phyloP scores from a whole-genome alignment of 441 rosid genomes.

The Pelargonium hybrid region DNA sequence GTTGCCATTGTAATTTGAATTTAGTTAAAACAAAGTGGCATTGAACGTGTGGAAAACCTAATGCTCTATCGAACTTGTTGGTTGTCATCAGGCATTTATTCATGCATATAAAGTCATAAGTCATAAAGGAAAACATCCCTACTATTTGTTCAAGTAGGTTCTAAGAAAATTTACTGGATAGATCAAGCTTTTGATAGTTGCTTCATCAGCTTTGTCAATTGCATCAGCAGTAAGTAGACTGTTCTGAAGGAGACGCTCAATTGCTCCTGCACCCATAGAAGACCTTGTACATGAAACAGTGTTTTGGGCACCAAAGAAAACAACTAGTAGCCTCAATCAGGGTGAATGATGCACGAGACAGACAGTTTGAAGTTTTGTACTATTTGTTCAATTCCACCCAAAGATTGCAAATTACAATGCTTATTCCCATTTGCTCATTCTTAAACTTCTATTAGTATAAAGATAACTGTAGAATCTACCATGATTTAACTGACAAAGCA shows the following conservation, averaged over 20 bases:
- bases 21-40: not conserved
- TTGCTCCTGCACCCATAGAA: conserved; percentile 52
- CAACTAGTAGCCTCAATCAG: not conserved
- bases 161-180: conserved; percentile 50
- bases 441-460: not conserved
- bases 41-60: not conserved
- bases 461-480: not conserved
- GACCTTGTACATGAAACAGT: conserved; percentile 7
- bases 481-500: not conserved
- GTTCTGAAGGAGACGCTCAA: conserved; percentile 61
- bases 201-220: conserved; percentile 74
- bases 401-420: not conserved
- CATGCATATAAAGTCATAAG: not conserved
- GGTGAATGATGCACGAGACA: not conserved
- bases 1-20: not conserved
- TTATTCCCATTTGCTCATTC: not conserved
- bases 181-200: conserved; percentile 57
- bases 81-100: not conserved
- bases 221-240: conserved; percentile 69
- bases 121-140: conserved; percentile 4
- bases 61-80: not conserved
- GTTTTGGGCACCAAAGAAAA: not conserved
- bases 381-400: not conserved
- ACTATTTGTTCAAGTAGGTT: conserved; percentile 11
- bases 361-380: not conserved